phyloP scores from a whole-genome alignment of 1,284 basidiomycete genomes.

The Cutaneotrichosporon cavernicola region DNA sequence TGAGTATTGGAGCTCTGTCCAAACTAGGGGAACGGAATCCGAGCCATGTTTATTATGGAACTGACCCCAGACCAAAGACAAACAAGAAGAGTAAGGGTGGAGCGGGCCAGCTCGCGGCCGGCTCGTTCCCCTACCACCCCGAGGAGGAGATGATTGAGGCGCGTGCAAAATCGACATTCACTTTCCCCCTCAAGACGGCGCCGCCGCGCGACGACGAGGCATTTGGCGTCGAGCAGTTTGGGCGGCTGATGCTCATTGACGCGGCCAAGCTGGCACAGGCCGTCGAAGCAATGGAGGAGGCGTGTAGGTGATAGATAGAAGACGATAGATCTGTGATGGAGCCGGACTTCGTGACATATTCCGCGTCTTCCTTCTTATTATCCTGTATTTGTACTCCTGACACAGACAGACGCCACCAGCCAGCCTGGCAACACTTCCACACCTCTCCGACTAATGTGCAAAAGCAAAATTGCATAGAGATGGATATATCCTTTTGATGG shows the following conservation, averaged over 20 bases:
- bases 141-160: constrained; percentile 77
- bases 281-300: constrained; percentile 52
- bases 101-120: constrained; percentile 37
- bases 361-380: too few species aligned
- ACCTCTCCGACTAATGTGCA: background rate
- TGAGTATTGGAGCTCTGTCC: constrained; percentile 19
- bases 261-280: constrained; percentile 44
- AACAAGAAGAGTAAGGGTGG: constrained; percentile 46
- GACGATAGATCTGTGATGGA: background rate
- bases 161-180: constrained; percentile 63
- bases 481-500: constrained; percentile 12
- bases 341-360: background rate
- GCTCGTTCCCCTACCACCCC: constrained; percentile 71
- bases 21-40: too few species aligned
- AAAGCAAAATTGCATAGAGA: background rate
- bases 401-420: background rate
- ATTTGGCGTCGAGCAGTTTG: constrained; percentile 76
- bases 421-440: background rate
- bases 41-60: background rate
- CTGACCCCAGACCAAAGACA: constrained; percentile 11
- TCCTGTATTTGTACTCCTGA: too few species aligned
- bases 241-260: constrained; percentile 69
- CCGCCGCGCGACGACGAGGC: constrained; percentile 67
- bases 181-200: constrained; percentile 66
- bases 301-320: constrained; percentile 18